These are phyloP conservation scores for Ceratobasidium sp. DNA, from an alignment of 1,284 basidiomycete species.

Conservation along the genomic window DNA sequence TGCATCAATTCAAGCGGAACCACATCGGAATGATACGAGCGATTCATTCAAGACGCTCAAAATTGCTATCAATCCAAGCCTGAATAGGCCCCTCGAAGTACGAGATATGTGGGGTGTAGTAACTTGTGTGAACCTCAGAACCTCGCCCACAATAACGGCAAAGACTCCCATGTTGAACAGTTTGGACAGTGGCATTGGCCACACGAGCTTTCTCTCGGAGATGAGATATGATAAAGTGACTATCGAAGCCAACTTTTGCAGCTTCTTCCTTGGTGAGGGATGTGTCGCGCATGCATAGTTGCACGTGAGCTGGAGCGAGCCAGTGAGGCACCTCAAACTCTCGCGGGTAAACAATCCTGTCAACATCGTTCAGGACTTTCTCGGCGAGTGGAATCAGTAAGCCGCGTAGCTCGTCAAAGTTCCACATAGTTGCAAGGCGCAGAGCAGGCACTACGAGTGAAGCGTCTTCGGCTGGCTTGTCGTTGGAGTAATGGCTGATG, in stretches of 20 bases:
- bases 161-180: no score
- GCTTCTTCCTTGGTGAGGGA: constrained; percentile 23
- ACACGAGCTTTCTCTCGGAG: constrained; percentile 20
- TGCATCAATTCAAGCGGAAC: not conserved
- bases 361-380: constrained; percentile 12
- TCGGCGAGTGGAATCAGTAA: not conserved
- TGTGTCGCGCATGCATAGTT: constrained; percentile 20
- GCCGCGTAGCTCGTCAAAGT: constrained; percentile 22
- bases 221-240: constrained; percentile 13
- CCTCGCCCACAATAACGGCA: not conserved
- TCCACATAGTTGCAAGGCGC: constrained; percentile 45
- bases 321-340: constrained; percentile 38
- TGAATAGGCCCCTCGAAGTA: not conserved
- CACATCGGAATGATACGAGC: no score
- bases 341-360: constrained; percentile 28
- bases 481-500: constrained; percentile 11
- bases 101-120: not conserved
- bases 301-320: constrained; percentile 21
- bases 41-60: not conserved
- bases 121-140: not conserved
- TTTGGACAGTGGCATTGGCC: not conserved
- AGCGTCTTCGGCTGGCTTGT: not conserved
- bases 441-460: constrained; percentile 19
- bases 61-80: constrained; percentile 12
- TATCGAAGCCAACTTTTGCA: constrained; percentile 11